A percentile compares a stretch with the other conserved stretches of the same genome.
Conservation (phyloP, 257 asterid species). For the Solanum bulbocastanum region DNA sequence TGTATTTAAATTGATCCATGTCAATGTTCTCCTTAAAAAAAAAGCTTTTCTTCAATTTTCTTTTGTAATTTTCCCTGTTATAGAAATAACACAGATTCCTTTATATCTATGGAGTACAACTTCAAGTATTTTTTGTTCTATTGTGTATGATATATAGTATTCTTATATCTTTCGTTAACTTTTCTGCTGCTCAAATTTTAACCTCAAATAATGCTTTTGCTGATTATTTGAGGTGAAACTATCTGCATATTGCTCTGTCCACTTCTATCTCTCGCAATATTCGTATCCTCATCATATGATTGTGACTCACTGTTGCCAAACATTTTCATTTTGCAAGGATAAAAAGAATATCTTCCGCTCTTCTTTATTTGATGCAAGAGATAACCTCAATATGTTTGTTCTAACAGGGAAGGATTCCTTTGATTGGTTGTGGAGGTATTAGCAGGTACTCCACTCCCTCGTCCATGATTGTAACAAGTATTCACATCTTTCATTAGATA, state of each 20-base stretch:
- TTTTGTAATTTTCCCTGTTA: not conserved
- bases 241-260: not conserved
- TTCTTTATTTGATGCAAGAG: not conserved
- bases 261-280: not conserved
- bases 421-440: conserved; percentile 89
- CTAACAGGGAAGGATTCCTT: conserved; percentile 69
- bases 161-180: not conserved
- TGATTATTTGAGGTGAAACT: not conserved
- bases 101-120: not conserved
- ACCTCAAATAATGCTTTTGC: not conserved
- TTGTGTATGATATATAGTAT: not conserved
- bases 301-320: not conserved
- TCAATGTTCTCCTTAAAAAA: not conserved
- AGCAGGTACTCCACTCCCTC: conserved; percentile 51
- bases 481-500: not conserved
- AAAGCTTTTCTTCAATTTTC: not conserved
- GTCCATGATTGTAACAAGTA: not conserved
- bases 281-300: not conserved
- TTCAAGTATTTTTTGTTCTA: not conserved
- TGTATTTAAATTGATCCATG: not conserved
- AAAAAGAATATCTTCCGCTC: not conserved
- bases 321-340: not conserved
- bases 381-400: not conserved
- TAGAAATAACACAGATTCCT: not conserved
- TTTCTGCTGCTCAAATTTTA: not conserved